Conservation (phyloP, 768 basidiomycete genomes). For the Lentinula detonsa region DNA sequence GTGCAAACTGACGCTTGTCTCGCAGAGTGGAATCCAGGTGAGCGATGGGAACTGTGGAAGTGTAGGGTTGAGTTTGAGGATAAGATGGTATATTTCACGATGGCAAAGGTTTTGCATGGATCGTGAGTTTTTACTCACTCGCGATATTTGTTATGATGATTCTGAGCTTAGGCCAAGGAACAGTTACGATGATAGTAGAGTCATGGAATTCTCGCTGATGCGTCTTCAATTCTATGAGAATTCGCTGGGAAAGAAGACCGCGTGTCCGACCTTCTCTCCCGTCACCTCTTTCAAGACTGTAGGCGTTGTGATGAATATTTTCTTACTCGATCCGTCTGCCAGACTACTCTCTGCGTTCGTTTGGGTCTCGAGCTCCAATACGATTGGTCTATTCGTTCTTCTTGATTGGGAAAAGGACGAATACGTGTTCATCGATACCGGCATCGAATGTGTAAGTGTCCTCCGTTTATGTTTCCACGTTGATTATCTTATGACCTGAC, state of each 20-base stretch:
- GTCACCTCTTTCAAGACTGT: slow-evolving; percentile 59
- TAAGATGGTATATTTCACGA: slow-evolving; percentile 66
- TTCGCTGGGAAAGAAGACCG: slow-evolving; percentile 22
- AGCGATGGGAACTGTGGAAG: slow-evolving; percentile 71
- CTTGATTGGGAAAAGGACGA: slow-evolving; percentile 61
- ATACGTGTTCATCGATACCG: slow-evolving; percentile 70
- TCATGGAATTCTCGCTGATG: slow-evolving; percentile 73
- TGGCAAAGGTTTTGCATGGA: slow-evolving; percentile 53
- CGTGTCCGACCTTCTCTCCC: slow-evolving; percentile 45
- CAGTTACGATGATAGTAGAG: slow-evolving; percentile 53
- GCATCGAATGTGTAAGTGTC: slow-evolving; percentile 61
- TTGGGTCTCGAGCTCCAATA: slow-evolving; percentile 52
- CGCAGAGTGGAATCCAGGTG: slow-evolving; percentile 63
- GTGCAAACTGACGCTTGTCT: slow-evolving; percentile 54
- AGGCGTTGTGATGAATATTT: slow-evolving; percentile 74
- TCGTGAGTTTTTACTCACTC: neutral
- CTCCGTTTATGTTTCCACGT: neutral
- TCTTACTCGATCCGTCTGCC: slow-evolving; percentile 59
- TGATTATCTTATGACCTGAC: neutral
- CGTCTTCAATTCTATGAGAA: slow-evolving; percentile 53
- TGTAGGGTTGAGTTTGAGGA: slow-evolving; percentile 73
- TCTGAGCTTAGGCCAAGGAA: slow-evolving; percentile 1
- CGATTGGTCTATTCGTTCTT: slow-evolving; percentile 57
- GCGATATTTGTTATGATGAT: neutral
- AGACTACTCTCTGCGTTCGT: slow-evolving; percentile 63